These are phyloP conservation scores for Triangularia setosa DNA, from an alignment of 2,329 filamentous ascomycete species.

Conservation along the genomic window DNA sequence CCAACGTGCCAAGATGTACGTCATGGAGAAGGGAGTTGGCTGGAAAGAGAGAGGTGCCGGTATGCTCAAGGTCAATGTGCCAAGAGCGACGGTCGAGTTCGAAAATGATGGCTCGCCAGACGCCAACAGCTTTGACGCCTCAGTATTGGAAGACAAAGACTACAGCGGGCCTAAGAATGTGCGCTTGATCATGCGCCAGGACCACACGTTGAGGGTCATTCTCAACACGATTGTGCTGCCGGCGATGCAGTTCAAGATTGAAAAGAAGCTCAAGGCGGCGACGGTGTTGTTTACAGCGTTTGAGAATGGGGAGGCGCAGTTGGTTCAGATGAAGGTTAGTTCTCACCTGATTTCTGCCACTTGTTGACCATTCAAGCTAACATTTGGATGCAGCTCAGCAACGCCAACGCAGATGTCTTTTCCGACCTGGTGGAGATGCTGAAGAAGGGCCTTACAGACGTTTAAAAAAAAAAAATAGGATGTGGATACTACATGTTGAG, in stretches of 20 bases:
- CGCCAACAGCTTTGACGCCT: conserved; percentile 53
- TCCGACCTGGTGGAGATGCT: conserved; percentile 24
- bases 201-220: conserved; percentile 81
- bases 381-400: conserved; percentile 19
- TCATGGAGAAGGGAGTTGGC: conserved; percentile 64
- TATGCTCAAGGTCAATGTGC: conserved; percentile 78
- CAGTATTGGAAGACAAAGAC: conserved; percentile 45
- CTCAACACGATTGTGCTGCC: conserved; percentile 80
- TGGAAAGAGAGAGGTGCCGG: conserved; percentile 92
- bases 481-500: not conserved
- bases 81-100: conserved; percentile 52
- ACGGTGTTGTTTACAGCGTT: conserved; percentile 64
- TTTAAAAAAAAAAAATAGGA: conserved; percentile 10
- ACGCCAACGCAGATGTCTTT: conserved; percentile 25
- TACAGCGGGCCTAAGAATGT: conserved; percentile 45
- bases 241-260: conserved; percentile 74
- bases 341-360: not conserved
- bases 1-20: conserved; percentile 80
- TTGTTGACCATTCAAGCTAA: conserved; percentile 3
- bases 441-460: conserved; percentile 24
- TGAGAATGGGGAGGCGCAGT: conserved; percentile 51
- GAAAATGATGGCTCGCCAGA: conserved; percentile 49
- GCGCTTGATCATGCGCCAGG: conserved; percentile 85
- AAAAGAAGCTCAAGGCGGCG: conserved; percentile 67
- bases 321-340: conserved; percentile 59